phyloP scores from a whole-genome alignment of 1,284 basidiomycete genomes.

The Ustilago lituana region DNA sequence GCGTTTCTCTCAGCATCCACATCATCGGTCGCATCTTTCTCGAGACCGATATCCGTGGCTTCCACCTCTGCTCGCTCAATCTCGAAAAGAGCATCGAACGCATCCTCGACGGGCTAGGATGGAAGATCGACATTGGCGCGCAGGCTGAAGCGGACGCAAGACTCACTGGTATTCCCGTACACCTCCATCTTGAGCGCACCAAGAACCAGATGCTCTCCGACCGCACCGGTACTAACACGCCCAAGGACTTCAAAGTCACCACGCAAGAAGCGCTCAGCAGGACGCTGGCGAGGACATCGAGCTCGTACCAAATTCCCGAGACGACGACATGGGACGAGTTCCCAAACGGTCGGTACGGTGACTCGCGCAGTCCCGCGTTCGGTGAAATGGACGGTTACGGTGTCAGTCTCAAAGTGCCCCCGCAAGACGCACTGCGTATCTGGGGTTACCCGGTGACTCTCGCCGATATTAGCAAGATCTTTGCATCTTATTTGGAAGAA shows the following conservation, averaged over 20 bases:
- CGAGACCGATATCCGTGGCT: constrained; percentile 78
- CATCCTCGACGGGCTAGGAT: constrained; percentile 73
- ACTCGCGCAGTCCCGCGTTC: constrained; percentile 64
- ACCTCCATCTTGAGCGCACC: constrained; percentile 34
- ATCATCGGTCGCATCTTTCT: constrained; percentile 75
- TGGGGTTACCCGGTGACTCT: constrained; percentile 83
- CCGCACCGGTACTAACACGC: constrained; percentile 44
- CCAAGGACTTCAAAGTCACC: constrained; percentile 38
- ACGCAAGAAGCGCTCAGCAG: constrained; percentile 43
- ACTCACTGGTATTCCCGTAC: constrained; percentile 18
- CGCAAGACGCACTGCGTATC: constrained; percentile 75
- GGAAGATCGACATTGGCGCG: constrained; percentile 32
- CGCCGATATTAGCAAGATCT: constrained; percentile 80
- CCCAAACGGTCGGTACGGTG: constrained; percentile 65
- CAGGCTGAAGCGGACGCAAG: constrained; percentile 14
- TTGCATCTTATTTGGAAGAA: constrained; percentile 80
- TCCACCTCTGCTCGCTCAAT: constrained; percentile 97
- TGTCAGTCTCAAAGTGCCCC: constrained; percentile 67
- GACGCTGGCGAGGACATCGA: constrained; percentile 39
- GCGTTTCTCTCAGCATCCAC: constrained; percentile 72
- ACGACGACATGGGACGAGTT: constrained; percentile 65
- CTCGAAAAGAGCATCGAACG: constrained; percentile 92
- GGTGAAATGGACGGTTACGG: constrained; percentile 67
- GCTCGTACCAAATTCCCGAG: constrained; percentile 45
- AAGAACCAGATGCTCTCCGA: constrained; percentile 48